Percentiles rank a stretch among this genome's conserved stretches.
Evolutionary conservation across 371 early-diverging fungal species (phyloP).

Genomic region (Neoconidiobolus thromboides): DNA sequence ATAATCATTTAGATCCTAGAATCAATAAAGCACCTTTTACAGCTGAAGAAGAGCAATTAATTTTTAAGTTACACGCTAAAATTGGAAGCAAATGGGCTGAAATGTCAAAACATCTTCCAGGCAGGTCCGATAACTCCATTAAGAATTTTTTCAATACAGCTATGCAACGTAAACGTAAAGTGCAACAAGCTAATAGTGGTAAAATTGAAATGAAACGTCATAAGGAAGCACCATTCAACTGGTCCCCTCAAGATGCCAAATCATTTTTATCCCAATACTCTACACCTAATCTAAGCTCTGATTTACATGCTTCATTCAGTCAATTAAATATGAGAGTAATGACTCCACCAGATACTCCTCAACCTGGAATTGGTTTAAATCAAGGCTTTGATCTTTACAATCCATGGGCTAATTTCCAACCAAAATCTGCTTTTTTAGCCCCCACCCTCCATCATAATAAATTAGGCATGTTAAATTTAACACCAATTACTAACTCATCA

Average conservation of each 20-base stretch:
- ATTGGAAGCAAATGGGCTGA: slow-evolving; percentile 20
- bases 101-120: slow-evolving; percentile 18
- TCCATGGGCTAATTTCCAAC: neutral
- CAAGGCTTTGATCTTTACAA: neutral
- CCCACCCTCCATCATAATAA: neutral
- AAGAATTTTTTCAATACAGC: slow-evolving; percentile 19
- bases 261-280: neutral
- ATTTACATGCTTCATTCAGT: neutral
- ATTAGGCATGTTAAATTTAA: neutral
- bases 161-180: slow-evolving; percentile 18
- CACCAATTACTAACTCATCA: neutral
- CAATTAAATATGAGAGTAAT: neutral
- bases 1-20: slow-evolving; percentile 16
- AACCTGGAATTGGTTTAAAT: neutral
- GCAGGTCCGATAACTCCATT: slow-evolving; percentile 18
- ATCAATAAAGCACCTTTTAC: slow-evolving; percentile 20
- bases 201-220: neutral
- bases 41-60: slow-evolving; percentile 14
- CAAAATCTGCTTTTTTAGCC: too few relatives aligned
- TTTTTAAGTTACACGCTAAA: slow-evolving; percentile 14
- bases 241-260: neutral
- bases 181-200: neutral
- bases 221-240: neutral
- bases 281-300: neutral
- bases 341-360: neutral